Evolutionary conservation across 495 filamentous ascomycete species (phyloP).

Genomic region (Amphirosellinia nigrospora): DNA sequence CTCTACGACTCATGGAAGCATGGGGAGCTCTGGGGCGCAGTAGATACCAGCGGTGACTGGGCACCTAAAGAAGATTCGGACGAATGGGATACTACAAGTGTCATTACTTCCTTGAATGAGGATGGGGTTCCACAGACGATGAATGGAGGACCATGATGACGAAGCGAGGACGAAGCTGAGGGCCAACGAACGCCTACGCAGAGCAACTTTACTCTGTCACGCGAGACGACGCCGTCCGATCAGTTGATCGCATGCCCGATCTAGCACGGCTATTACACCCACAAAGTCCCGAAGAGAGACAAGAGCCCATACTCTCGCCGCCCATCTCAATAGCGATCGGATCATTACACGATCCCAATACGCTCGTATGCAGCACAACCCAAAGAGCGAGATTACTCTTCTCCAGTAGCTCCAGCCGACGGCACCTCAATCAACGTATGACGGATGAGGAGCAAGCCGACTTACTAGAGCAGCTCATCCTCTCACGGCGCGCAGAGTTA

Average conservation of each 20-base stretch:
- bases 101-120: constrained; percentile 31
- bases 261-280: constrained; percentile 87
- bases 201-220: constrained; percentile 46
- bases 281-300: constrained; percentile 72
- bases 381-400: constrained; percentile 72
- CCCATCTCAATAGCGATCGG: constrained; percentile 71
- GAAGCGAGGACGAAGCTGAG: constrained; percentile 47
- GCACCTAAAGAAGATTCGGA: constrained; percentile 49
- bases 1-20: constrained; percentile 81
- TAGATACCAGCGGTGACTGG: constrained; percentile 77
- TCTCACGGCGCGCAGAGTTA: constrained; percentile 58
- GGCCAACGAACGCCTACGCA: constrained; percentile 82
- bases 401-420: constrained; percentile 43
- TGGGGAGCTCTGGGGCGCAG: constrained; percentile 81
- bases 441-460: constrained; percentile 77
- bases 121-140: constrained; percentile 47
- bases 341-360: constrained; percentile 84
- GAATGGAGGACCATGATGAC: constrained; percentile 45
- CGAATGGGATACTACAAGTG: constrained; percentile 61
- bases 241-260: constrained; percentile 65
- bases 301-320: constrained; percentile 80
- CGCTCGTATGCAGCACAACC: constrained; percentile 63
- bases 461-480: constrained; percentile 81
- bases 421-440: constrained; percentile 46
- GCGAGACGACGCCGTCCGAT: constrained; percentile 68